phyloP scores from a whole-genome alignment of 306 rosid genomes.

The Citrullus colocynthis region DNA sequence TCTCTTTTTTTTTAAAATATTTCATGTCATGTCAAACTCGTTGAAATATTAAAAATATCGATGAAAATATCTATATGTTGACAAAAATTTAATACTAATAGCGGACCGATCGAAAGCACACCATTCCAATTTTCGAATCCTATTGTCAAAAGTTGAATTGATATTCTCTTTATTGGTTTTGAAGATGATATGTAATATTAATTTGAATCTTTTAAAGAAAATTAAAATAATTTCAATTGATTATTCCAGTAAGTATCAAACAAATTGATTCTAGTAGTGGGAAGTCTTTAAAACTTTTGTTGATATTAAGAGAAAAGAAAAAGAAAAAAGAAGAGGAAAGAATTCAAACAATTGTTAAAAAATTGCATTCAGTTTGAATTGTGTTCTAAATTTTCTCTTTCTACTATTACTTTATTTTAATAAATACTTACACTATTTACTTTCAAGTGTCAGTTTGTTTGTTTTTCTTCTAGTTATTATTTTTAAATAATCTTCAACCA shows the following conservation, averaged over 20 bases:
- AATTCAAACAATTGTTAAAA: background rate
- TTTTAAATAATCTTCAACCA: background rate
- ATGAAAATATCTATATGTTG: too few relatives aligned
- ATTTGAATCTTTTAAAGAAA: background rate
- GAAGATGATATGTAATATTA: too few relatives aligned
- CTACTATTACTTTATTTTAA: background rate
- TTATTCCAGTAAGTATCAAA: background rate
- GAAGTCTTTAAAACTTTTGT: background rate
- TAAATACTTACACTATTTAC: background rate
- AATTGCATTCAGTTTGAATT: background rate
- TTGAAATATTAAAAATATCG: too few relatives aligned
- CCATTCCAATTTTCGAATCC: too few relatives aligned
- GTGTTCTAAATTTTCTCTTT: background rate
- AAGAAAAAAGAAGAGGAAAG: background rate
- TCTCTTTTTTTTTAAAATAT: too few relatives aligned
- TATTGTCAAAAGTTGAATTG: too few relatives aligned
- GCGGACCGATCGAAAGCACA: too few relatives aligned
- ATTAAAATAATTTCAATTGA: background rate
- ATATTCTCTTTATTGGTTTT: too few relatives aligned
- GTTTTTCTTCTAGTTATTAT: background rate
- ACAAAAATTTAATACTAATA: too few relatives aligned
- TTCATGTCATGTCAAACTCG: too few relatives aligned
- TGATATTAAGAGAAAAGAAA: background rate
- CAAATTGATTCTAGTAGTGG: background rate
- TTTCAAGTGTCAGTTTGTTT: background rate